Evolutionary conservation across 1,139 yeast genomes (phyloP), one percentile per base, ranked within the genome.

Genomic region (Magnusiomyces magnusii): DNA sequence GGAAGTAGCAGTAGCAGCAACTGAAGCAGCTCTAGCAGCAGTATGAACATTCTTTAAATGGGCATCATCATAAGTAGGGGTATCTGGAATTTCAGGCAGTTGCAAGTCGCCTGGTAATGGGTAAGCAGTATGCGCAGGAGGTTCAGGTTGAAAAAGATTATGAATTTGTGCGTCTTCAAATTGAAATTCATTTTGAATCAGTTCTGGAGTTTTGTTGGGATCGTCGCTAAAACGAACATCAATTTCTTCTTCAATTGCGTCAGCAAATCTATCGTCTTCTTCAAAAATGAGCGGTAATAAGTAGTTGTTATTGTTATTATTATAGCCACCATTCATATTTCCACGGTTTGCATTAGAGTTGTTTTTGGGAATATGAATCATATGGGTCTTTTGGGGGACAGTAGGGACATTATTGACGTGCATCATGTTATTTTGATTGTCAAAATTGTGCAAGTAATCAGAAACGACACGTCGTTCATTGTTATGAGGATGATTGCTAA

Each of bases 201-300:
- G 5, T 23, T 44, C 49, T 44, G 49, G 49, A 7, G 49, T 44
- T 17, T 44, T 44, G 27, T 44, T 44, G 25, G 49, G 49, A 23
- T 44, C 27, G 5, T 44, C 24, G 7, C 10, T 19, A 23, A 57
- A 39, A 17, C 53, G 55, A 15, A 54, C 21, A n/a, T 51, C 57
- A 57, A 57, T 57, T 25, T 54, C 59, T 24, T 57, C 59, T 28
- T 57, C 59, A 27, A 56, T 31, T 13, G 72, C 74, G 59, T 73
- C 76, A 3, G 75, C 75, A 61, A 73, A 73, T 56, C 75, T 60
- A 57, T 72, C 75, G 21, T 58, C 58, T 58, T 73, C 76, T 58
- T 73, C 76, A 57, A 73, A 73, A 39, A 73, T 72, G 74, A 73
- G 73, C 2, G 76, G 76, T 61, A 73, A 57, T n/a, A 64, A 54